phyloP scores from a whole-genome alignment of 2,329 filamentous ascomycete genomes.

The Penicillium sp. region DNA sequence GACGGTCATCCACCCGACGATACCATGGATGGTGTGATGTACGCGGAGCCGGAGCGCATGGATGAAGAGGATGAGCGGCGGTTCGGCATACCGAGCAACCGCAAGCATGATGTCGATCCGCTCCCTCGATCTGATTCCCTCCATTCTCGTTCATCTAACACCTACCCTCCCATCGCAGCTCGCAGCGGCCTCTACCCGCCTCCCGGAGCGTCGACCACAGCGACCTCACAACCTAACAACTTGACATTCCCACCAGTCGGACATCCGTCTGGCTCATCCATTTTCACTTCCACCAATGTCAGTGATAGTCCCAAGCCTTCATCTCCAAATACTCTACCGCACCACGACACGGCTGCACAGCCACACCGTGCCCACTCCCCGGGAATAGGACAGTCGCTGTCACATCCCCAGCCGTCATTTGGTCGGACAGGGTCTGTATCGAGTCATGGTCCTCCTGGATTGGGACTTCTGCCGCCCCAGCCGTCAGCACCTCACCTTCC shows the following conservation, averaged over 20 bases:
- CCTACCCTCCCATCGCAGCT: conserved; percentile 70
- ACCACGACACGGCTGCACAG: conserved; percentile 39
- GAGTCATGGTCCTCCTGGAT: conserved; percentile 24
- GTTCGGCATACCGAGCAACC: conserved; percentile 64
- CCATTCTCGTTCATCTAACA: conserved; percentile 67
- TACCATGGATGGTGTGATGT: conserved; percentile 63
- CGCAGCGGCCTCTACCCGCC: conserved; percentile 62
- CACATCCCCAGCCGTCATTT: conserved; percentile 36
- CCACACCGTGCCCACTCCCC: conserved; percentile 46
- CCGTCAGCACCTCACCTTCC: conserved; percentile 45
- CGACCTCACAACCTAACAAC: conserved; percentile 46
- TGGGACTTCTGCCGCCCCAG: conserved; percentile 40
- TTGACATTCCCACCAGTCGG: conserved; percentile 41
- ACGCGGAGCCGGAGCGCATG: conserved; percentile 52
- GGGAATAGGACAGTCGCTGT: conserved; percentile 41
- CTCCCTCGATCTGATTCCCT: conserved; percentile 46
- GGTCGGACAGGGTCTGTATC: conserved; percentile 26
- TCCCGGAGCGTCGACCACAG: conserved; percentile 56
- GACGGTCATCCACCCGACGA: conserved; percentile 52
- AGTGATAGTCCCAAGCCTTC: conserved; percentile 86
- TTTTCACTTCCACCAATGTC: conserved; percentile 71
- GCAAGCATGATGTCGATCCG: conserved; percentile 64
- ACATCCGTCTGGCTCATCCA: conserved; percentile 49
- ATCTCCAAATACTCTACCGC: conserved; percentile 44
- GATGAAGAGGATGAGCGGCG: conserved; percentile 51